A percentile compares a stretch with the other conserved stretches of the same genome.
These are phyloP conservation scores for rapeseed (Brassica napus) DNA, from an alignment of 345 rosid genomes.

Conservation along the genomic window DNA sequence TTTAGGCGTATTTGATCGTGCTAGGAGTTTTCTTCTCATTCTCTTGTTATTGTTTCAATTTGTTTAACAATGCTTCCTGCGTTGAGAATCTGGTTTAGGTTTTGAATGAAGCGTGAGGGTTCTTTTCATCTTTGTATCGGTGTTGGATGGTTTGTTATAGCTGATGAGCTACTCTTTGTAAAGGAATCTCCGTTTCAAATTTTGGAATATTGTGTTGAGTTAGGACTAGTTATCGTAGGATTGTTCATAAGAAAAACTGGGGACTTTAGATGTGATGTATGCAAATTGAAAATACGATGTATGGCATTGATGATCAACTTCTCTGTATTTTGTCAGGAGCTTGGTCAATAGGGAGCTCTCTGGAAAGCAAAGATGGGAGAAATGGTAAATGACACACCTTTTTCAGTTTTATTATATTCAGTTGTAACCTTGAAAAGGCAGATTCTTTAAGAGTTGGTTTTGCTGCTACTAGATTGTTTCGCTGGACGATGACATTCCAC, in stretches of 20 bases:
- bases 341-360: not conserved
- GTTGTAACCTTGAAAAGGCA: not conserved
- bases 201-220: not conserved
- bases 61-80: too few relatives aligned
- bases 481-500: constrained; percentile 60
- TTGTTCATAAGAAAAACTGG: not conserved
- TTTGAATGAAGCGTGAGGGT: not conserved
- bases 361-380: constrained; percentile 46
- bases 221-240: not conserved
- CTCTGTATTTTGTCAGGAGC: constrained; percentile 13
- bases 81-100: too few relatives aligned
- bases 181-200: not conserved
- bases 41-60: too few relatives aligned
- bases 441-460: not conserved
- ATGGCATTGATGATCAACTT: constrained; percentile 19
- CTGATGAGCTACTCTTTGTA: not conserved
- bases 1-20: constrained; percentile 10
- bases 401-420: not conserved
- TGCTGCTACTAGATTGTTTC: constrained; percentile 51
- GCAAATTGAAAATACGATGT: not conserved
- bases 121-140: not conserved
- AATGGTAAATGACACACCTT: constrained; percentile 40
- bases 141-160: not conserved
- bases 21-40: constrained; percentile 11
- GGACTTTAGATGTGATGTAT: not conserved